phyloP scores from a whole-genome alignment of 495 filamentous ascomycete species.

The Bacidia rubella region DNA sequence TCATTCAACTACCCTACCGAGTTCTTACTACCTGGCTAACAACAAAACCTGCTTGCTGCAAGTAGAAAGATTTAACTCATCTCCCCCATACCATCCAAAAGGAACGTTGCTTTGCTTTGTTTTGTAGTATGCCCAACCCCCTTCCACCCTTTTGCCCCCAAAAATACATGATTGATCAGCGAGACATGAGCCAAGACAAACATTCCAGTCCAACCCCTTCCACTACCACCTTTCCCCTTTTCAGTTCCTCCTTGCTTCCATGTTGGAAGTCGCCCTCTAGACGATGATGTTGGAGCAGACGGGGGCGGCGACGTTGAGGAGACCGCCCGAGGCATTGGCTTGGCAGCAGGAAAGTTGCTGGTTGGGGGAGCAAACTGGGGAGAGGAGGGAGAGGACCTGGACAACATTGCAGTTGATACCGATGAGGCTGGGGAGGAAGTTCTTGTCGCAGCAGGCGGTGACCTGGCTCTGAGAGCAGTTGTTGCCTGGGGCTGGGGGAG shows the following conservation, averaged over 20 bases:
- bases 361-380: neutral
- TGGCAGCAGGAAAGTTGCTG: constrained; percentile 1
- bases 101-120: neutral
- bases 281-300: neutral
- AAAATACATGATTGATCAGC: neutral
- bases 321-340: neutral
- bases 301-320: neutral
- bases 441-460: neutral
- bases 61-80: too few species aligned
- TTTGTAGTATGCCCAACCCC: neutral
- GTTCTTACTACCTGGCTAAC: too few species aligned
- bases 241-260: neutral
- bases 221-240: neutral
- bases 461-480: neutral
- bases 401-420: neutral
- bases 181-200: neutral
- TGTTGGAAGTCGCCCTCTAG: neutral
- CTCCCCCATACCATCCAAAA: neutral
- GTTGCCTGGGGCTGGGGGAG: neutral
- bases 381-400: neutral
- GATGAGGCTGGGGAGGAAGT: neutral
- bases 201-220: neutral
- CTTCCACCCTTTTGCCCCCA: too few species aligned
- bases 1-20: too few species aligned
- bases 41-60: too few species aligned